These are phyloP conservation scores for Volutella citrinella DNA, from an alignment of 2,329 filamentous ascomycete genomes.

Conservation along the genomic window DNA sequence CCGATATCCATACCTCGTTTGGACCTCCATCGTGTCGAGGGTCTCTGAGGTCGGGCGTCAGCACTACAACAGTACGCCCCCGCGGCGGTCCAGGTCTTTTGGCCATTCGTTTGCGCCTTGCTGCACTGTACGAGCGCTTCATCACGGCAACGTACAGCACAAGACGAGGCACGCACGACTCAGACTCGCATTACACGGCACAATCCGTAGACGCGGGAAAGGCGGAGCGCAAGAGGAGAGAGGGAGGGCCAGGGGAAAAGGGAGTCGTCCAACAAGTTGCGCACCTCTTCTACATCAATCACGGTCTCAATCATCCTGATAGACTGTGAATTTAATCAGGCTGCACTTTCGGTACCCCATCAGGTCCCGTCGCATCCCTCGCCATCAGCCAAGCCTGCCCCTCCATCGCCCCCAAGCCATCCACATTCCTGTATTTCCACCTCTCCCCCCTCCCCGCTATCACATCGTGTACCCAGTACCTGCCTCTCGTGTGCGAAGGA, in stretches of 20 bases:
- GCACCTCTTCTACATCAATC: no score
- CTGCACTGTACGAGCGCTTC: constrained; percentile 7
- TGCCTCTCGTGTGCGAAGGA: constrained; percentile 3
- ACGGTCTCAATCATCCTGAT: no score
- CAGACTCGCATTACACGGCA: constrained; percentile 1
- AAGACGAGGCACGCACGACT: constrained; percentile 5
- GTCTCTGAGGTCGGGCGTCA: no score
- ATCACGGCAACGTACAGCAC: no score
- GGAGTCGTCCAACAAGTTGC: no score
- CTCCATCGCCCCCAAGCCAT: constrained; percentile 5
- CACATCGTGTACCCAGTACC: constrained; percentile 2
- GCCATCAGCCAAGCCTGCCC: constrained; percentile 7
- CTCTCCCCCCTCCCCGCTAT: constrained; percentile 3
- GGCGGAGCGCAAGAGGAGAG: neutral
- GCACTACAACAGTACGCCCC: no score
- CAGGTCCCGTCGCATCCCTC: constrained; percentile 4
- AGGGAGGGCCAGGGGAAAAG: no score
- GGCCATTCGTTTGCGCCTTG: no score
- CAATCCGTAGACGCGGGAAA: constrained; percentile 3
- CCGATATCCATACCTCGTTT: no score
- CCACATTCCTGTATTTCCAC: constrained; percentile 12
- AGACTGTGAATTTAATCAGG: constrained; percentile 6
- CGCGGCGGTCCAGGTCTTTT: no score
- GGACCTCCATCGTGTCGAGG: no score
- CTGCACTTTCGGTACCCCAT: constrained; percentile 7